These are phyloP conservation scores for Setaria italica DNA, from an alignment of 202 grass and related monocot species.

Conservation along the genomic window DNA sequence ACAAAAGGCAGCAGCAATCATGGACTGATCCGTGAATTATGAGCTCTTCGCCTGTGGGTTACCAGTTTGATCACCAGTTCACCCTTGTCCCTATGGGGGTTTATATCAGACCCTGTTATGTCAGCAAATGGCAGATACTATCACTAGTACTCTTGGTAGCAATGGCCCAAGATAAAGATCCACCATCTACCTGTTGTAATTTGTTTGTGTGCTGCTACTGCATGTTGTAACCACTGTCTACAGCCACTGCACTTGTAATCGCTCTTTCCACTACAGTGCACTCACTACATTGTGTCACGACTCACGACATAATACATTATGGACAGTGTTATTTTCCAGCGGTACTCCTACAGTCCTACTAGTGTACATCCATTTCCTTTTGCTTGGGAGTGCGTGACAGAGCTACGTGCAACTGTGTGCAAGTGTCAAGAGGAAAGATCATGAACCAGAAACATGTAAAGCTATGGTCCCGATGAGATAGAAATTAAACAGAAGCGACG, in stretches of 20 bases:
- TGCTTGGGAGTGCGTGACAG: conserved; percentile 23
- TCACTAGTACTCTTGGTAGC: not conserved
- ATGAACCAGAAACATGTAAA: conserved; percentile 33
- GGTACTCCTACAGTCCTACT: too few relatives aligned
- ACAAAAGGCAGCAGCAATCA: conserved; percentile 27
- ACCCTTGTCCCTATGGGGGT: not conserved
- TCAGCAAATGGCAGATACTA: not conserved
- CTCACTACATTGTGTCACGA: not conserved
- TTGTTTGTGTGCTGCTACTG: not conserved
- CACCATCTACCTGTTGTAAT: not conserved
- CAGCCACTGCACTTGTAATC: not conserved
- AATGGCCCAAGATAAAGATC: not conserved
- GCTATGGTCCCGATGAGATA: conserved; percentile 33
- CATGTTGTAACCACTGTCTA: not conserved
- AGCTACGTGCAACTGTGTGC: not conserved
- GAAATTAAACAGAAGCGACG: not conserved
- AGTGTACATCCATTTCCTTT: not conserved
- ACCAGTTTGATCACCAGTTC: conserved; percentile 2
- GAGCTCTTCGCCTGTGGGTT: not conserved
- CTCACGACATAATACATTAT: not conserved
- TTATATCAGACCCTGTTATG: not conserved
- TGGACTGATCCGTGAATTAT: conserved; percentile 6
- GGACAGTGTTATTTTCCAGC: not conserved
- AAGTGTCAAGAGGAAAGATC: conserved; percentile 20
- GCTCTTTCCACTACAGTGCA: not conserved